These are phyloP conservation scores for Cryomyces minteri DNA, from an alignment of 495 filamentous ascomycete genomes.

Conservation along the genomic window DNA sequence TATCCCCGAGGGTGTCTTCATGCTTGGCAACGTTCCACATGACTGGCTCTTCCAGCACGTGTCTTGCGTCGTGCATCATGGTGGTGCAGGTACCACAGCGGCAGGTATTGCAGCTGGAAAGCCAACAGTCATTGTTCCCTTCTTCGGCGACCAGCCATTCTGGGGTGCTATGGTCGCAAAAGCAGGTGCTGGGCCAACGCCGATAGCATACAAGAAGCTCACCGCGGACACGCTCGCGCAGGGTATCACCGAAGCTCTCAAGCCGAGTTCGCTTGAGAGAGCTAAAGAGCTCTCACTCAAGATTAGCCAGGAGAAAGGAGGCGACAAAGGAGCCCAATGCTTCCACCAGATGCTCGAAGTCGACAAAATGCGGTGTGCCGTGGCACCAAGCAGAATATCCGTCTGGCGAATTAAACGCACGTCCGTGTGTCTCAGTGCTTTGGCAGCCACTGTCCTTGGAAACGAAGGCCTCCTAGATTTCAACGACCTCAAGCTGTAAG, in stretches of 20 bases:
- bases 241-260: slow-evolving; percentile 21
- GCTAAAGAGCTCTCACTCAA: slow-evolving; percentile 18
- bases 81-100: slow-evolving; percentile 48
- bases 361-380: slow-evolving; percentile 19
- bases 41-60: slow-evolving; percentile 51
- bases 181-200: slow-evolving; percentile 30
- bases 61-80: slow-evolving; percentile 42
- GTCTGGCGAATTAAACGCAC: slow-evolving; percentile 23
- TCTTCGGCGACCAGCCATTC: slow-evolving; percentile 47
- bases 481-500: slow-evolving; percentile 21
- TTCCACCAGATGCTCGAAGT: slow-evolving; percentile 23
- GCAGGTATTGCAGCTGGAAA: slow-evolving; percentile 35
- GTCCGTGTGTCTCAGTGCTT: slow-evolving; percentile 18
- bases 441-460: slow-evolving; percentile 20
- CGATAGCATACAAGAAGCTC: slow-evolving; percentile 26
- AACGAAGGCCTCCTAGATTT: slow-evolving; percentile 20
- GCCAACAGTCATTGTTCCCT: slow-evolving; percentile 45
- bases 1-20: slow-evolving; percentile 29
- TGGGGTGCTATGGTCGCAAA: slow-evolving; percentile 37
- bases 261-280: slow-evolving; percentile 17
- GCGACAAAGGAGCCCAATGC: slow-evolving; percentile 18
- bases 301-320: slow-evolving; percentile 23
- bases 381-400: slow-evolving; percentile 15
- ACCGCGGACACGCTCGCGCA: slow-evolving; percentile 24
- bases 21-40: slow-evolving; percentile 42